Base-by-base conservation (phyloP, 1,284 basidiomycete species). In the Marasmius oreades region DNA sequence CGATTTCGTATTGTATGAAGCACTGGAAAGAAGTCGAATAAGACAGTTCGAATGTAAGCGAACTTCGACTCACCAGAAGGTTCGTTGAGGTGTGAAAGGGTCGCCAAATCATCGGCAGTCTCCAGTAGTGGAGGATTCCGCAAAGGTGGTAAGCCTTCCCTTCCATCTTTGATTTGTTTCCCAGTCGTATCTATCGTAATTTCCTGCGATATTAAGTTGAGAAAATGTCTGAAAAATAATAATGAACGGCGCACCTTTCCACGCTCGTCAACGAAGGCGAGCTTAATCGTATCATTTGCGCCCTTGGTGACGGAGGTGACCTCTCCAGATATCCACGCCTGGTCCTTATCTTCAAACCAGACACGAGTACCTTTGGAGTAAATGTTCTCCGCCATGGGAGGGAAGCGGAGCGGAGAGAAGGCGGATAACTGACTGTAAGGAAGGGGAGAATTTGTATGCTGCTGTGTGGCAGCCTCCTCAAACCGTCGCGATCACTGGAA, bases 81-180 rank as follows among this genome's bases (percentile, higher is more conserved):
- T 71, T 99, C 97, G 69, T 99, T 99, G 64, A 99, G 81, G 77
- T 99, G 95, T 57, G 94, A 97, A 67, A 99, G 83, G 59, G 95
- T 97, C 50, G 97, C 96, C 68, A 99, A 81, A 78, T 99, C 96
- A 75, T 99, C 96, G 37, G 95, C 93, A 26, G 93, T 95, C 77
- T 99, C 96, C 59, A 99, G 79, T 55, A 98, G 77, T 37, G 96
- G 97, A 23, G 97, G 97, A 73, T 99, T 99, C 63, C 96, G 90
- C 65, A 99, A 77, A 45, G 95, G 96, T 46, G 97, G 97, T 20
- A 98, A 81, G 52, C 80, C 79, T 62, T 85, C 82, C 66, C 85
- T 84, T 52, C 83, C 85, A 65, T 87, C 84, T 67, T 84, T 88
- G 69, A 91, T 90, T 62, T 88, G 82, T 69, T 88, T 85, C 44